Conservation (phyloP, 306 rosid genomes). For the Cicer arietinum region DNA sequence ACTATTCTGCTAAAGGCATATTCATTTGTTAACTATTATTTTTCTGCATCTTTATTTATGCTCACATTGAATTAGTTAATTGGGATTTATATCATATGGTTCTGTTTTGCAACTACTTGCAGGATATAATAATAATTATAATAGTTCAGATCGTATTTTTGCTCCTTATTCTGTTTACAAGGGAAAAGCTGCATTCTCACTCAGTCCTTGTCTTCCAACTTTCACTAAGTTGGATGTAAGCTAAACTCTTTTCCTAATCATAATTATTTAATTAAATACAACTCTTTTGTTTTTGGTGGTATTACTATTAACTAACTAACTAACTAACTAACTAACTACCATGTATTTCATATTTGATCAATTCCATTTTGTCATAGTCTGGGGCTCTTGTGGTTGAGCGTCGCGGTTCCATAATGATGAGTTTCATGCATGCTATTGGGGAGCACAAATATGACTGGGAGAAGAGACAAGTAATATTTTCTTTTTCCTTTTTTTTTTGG, state of each 20-base stretch:
- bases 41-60: conserved; percentile 8
- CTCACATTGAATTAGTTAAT: background rate
- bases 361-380: conserved; percentile 52
- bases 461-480: conserved; percentile 51
- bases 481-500: background rate
- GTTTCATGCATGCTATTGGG: conserved; percentile 56
- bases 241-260: conserved; percentile 14
- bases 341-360: conserved; percentile 21
- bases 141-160: conserved; percentile 48
- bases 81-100: background rate
- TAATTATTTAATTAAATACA: background rate
- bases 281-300: conserved; percentile 10
- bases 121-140: conserved; percentile 45
- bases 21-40: conserved; percentile 28
- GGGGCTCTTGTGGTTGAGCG: conserved; percentile 67
- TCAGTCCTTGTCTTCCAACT: conserved; percentile 79
- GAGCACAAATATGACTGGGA: conserved; percentile 68
- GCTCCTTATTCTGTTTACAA: conserved; percentile 78
- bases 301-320: background rate
- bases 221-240: conserved; percentile 75
- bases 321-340: conserved; percentile 5
- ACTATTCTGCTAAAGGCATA: conserved; percentile 62
- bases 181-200: conserved; percentile 91
- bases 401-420: conserved; percentile 59
- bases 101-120: conserved; percentile 40